Conservation (phyloP, 179 eudicot genomes). For the Corrigiola litoralis region DNA sequence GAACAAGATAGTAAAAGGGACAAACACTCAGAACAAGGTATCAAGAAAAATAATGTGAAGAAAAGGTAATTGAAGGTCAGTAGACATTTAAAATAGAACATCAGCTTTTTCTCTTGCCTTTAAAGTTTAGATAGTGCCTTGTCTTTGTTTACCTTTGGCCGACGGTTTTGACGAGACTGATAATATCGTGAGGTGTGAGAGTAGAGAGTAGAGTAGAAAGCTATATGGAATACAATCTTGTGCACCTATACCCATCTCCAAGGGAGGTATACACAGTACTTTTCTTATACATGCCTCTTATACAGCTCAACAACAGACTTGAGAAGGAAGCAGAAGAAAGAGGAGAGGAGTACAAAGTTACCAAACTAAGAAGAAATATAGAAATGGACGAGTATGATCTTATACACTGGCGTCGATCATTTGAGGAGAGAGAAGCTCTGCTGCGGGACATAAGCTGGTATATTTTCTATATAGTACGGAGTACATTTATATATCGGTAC, state of each 20-base stretch:
- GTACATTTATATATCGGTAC: no score
- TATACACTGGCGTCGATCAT: constrained; percentile 91
- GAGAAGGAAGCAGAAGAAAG: constrained; percentile 67
- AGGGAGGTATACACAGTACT: not conserved
- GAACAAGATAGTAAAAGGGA: no score
- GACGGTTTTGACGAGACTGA: no score
- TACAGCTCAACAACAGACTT: constrained; percentile 62
- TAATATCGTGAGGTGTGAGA: no score
- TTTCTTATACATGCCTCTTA: constrained; percentile 9
- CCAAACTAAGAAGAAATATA: constrained; percentile 56
- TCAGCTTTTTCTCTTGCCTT: not conserved
- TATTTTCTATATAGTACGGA: no score
- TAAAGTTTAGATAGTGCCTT: not conserved
- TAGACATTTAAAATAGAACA: not conserved
- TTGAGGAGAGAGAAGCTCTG: constrained; percentile 95
- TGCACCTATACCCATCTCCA: not conserved
- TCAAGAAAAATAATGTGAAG: no score
- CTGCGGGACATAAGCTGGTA: constrained; percentile 95
- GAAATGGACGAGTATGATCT: constrained; percentile 98
- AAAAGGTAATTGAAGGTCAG: not conserved
- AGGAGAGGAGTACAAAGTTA: constrained; percentile 64
- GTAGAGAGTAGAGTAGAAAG: not conserved
- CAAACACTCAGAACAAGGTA: no score
- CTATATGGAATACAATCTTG: not conserved
- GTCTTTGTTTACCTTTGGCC: not conserved